These are phyloP conservation scores for Penicillium soppii DNA, from an alignment of 495 filamentous ascomycete species.

Conservation along the genomic window DNA sequence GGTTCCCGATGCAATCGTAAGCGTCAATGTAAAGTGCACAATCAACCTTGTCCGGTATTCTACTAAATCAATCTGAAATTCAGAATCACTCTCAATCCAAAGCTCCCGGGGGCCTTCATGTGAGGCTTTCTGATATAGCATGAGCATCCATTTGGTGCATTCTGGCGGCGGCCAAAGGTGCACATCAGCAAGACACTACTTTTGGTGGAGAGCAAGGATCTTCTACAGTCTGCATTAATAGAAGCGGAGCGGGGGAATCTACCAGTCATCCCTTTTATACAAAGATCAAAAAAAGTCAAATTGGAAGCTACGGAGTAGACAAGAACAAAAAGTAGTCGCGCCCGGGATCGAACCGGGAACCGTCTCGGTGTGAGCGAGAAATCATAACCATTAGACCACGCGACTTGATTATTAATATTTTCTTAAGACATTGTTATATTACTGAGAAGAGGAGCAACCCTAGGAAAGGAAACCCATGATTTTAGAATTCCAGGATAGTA, in stretches of 20 bases:
- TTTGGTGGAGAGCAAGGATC: not conserved
- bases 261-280: no score
- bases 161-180: not conserved
- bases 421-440: no score
- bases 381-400: not conserved
- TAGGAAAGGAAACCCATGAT: no score
- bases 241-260: no score
- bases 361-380: slow-evolving; percentile 11
- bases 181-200: not conserved
- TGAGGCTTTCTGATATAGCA: not conserved
- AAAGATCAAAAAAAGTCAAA: no score
- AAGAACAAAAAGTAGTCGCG: slow-evolving; percentile 20
- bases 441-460: no score
- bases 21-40: not conserved
- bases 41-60: not conserved
- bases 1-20: not conserved
- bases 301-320: no score
- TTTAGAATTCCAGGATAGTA: no score
- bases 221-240: not conserved
- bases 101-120: not conserved
- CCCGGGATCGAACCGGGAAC: slow-evolving; percentile 44
- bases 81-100: no score
- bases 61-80: not conserved
- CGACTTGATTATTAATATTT: no score
- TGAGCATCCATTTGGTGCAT: not conserved